Base-by-base conservation (phyloP, 208 protist species). In the Porcisia hertigi region DNA sequence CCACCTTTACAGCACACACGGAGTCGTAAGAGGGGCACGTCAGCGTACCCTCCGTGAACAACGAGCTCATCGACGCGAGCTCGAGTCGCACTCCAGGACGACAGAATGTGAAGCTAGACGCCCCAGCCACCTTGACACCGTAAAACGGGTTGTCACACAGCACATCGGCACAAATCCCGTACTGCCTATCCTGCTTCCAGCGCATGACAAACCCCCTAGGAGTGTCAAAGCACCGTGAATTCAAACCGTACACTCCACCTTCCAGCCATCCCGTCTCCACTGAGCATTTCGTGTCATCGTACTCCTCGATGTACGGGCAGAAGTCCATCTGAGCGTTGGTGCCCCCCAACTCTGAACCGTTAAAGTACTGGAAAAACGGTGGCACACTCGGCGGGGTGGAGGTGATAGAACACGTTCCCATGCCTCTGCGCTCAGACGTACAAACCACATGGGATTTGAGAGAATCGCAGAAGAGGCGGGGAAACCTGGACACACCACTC, bases 21-120 rank as follows among this genome's bases (percentile, higher is more conserved):
- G n/a, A n/a, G n/a, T n/a, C n/a, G n/a, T n/a, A n/a, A 3, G 45
- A 49, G 45, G 45, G 82, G 69, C 88, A 92, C n/a, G 54, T 55
- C 34, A 89, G 69, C 7, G 11, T 5, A 3, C 88, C 83, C 39
- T 52, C 65, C 3, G 23, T 55, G 53, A 88, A 84, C 1, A 11
- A 58, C 9, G 4, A 47, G n/a, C 69, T 84, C 41, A 69, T 25
- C 6, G 52, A 20, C 36, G 55, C n/a, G 30, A 78, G 69, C 18
- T 41, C 34, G 14, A 79, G 36, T 2, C 20, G 53, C 4, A 0
- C 43, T 20, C 80, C 80, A n/a, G 69, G 45, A 8, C 57, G 34
- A 62, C 80, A 80, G n/a, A 11, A 12, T 18, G 70, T 65, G 45
- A 75, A 75, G 23, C 5, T 30, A 23, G 63, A 69, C 20, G 74